Percentiles rank a stretch among this genome's conserved stretches.
Conservation (phyloP, 2,329 filamentous ascomycete species). For the Colletotrichum eremochloae region DNA sequence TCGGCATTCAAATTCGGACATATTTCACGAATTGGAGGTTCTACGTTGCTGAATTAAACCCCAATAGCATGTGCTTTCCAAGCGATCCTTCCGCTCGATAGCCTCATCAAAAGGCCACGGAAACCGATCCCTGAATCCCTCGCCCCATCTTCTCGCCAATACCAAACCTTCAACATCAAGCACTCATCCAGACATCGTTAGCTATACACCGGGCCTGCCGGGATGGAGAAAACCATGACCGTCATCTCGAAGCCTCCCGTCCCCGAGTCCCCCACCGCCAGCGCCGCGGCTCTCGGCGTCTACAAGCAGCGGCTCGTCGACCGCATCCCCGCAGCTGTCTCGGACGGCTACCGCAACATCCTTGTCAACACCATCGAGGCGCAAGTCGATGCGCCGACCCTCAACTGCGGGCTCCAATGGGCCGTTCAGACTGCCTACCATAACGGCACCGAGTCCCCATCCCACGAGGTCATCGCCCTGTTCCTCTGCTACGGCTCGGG, state of each 20-base stretch:
- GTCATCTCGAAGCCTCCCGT: neutral
- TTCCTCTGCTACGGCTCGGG: constrained; percentile 24
- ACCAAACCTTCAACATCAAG: neutral
- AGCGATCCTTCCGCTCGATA: neutral
- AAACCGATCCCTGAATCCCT: neutral
- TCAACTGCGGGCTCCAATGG: constrained; percentile 20
- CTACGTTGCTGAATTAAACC: too few relatives aligned
- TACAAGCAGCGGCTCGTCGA: constrained; percentile 10
- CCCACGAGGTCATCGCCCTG: constrained; percentile 27
- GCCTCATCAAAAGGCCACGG: neutral
- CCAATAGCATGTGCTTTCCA: too few relatives aligned
- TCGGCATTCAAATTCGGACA: too few relatives aligned
- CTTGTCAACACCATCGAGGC: constrained; percentile 18
- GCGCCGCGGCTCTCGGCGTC: neutral
- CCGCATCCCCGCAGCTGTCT: constrained; percentile 23
- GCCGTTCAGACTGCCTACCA: constrained; percentile 14
- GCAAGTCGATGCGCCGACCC: constrained; percentile 13
- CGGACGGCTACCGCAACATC: neutral
- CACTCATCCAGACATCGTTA: neutral
- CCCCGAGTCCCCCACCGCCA: neutral
- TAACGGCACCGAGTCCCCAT: constrained; percentile 11
- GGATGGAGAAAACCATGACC: neutral
- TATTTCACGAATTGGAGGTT: neutral
- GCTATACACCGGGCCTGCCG: neutral
- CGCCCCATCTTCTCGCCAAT: neutral